Conservation (phyloP, 352 stramenopile genomes). For the Pythium insidiosum region DNA sequence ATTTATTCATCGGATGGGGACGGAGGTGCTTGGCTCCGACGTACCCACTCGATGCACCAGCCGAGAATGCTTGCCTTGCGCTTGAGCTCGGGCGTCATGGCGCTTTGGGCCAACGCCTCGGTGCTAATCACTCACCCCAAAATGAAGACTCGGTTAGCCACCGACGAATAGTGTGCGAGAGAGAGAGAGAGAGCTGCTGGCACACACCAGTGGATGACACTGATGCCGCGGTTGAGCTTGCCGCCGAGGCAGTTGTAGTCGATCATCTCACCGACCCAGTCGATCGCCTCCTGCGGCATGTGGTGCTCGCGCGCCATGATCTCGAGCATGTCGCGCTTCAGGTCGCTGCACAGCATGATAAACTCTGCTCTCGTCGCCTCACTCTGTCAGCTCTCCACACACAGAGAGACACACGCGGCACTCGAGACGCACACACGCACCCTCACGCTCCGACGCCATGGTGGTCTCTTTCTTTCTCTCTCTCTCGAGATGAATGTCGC, state of each 20-base stretch:
- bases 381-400: neutral
- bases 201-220: constrained; percentile 85
- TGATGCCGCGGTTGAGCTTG: constrained; percentile 98
- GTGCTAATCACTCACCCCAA: too few relatives aligned
- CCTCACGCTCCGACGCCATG: constrained; percentile 15
- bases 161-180: too few relatives aligned
- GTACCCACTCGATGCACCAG: constrained; percentile 97
- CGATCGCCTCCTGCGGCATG: constrained; percentile 71
- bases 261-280: constrained; percentile 80
- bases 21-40: too few relatives aligned
- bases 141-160: too few relatives aligned
- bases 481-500: too few relatives aligned
- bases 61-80: constrained; percentile 91
- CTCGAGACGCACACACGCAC: neutral
- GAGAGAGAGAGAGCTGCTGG: too few relatives aligned
- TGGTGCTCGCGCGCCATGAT: constrained; percentile 48
- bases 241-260: constrained; percentile 97
- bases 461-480: constrained; percentile 1
- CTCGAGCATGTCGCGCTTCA: constrained; percentile 76
- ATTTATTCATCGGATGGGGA: too few relatives aligned
- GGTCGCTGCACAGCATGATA: constrained; percentile 52
- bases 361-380: constrained; percentile 44
- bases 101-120: constrained; percentile 38
- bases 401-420: neutral
- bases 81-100: constrained; percentile 56